These are phyloP conservation scores for Fonsecaea pugnacius DNA, from an alignment of 2,329 filamentous ascomycete species.

Conservation along the genomic window DNA sequence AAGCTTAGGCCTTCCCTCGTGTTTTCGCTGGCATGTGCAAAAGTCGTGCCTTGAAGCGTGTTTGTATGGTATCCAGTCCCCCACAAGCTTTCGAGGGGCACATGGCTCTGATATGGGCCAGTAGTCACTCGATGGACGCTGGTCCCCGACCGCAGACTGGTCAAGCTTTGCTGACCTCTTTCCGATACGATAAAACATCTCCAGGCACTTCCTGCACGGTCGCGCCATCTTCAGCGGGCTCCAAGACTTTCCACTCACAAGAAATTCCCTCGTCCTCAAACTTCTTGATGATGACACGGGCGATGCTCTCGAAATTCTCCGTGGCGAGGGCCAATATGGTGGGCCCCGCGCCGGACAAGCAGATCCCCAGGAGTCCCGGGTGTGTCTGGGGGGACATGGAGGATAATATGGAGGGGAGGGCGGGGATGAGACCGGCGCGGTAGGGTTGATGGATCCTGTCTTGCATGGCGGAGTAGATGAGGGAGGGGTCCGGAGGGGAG, in stretches of 20 bases:
- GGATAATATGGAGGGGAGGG: slow-evolving; percentile 84
- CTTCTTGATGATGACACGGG: slow-evolving; percentile 72
- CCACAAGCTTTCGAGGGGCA: not conserved
- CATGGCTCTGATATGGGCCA: not conserved
- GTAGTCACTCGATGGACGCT: not conserved
- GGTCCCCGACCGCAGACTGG: not conserved
- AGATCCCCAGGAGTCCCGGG: slow-evolving; percentile 88
- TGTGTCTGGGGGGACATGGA: slow-evolving; percentile 88
- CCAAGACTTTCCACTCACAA: slow-evolving; percentile 84
- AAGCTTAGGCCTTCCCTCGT: slow-evolving; percentile 18
- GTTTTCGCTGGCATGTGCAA: not conserved
- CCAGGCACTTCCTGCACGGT: slow-evolving; percentile 41
- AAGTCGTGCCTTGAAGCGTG: not conserved
- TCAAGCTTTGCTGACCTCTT: slow-evolving; percentile 7
- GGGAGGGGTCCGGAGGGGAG: slow-evolving; percentile 85
- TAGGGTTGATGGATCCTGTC: slow-evolving; percentile 98
- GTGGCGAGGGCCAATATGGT: slow-evolving; percentile 94
- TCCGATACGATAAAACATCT: slow-evolving; percentile 24
- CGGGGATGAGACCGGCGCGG: slow-evolving; percentile 86
- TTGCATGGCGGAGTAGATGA: slow-evolving; percentile 98
- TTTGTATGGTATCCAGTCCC: not conserved
- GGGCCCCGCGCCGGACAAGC: slow-evolving; percentile 90
- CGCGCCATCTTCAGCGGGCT: slow-evolving; percentile 73
- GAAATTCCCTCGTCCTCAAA: slow-evolving; percentile 68
- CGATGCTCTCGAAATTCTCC: slow-evolving; percentile 84